Percentiles rank a stretch among this genome's conserved stretches.
Evolutionary conservation across 129 eudicot species (phyloP).

Genomic region (Artemisia annua): DNA sequence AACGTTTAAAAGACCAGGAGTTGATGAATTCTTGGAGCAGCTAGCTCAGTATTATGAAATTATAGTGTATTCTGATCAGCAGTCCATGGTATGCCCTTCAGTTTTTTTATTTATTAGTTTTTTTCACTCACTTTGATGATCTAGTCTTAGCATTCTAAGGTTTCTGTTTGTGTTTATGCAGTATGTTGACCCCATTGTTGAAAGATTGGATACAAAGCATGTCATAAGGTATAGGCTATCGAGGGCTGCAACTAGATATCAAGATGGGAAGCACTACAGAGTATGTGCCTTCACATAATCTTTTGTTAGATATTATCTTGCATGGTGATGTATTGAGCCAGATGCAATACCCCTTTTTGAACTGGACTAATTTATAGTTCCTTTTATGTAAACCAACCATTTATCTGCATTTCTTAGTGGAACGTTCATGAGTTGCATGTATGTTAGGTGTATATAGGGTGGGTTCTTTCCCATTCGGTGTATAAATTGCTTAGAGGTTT

Average conservation of each 20-base stretch:
- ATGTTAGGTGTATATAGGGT: background rate
- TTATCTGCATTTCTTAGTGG: constrained; percentile 2
- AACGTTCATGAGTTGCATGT: constrained; percentile 10
- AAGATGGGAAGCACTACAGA: constrained; percentile 84
- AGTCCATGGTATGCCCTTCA: constrained; percentile 46
- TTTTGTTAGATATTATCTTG: constrained; percentile 2
- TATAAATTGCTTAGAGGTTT: background rate
- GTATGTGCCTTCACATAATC: constrained; percentile 41
- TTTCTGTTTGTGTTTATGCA: constrained; percentile 38
- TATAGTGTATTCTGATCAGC: constrained; percentile 79
- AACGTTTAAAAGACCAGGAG: constrained; percentile 93
- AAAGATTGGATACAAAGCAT: constrained; percentile 74
- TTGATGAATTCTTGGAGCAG: constrained; percentile 81
- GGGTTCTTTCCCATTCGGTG: too few species aligned
- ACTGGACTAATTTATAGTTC: background rate
- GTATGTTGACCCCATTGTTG: constrained; percentile 88
- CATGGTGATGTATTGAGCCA: background rate
- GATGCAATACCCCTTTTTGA: background rate
- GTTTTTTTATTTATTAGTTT: too few species aligned
- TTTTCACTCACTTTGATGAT: constrained; percentile 5
- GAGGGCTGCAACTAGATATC: constrained; percentile 82
- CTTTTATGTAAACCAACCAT: background rate
- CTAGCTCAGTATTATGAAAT: constrained; percentile 78
- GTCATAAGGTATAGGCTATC: constrained; percentile 66
- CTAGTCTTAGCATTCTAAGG: constrained; percentile 3